Percentiles rank a stretch among this genome's conserved stretches.
Conservation (phyloP, 495 filamentous ascomycete species). For the Choiromyces venosus region DNA sequence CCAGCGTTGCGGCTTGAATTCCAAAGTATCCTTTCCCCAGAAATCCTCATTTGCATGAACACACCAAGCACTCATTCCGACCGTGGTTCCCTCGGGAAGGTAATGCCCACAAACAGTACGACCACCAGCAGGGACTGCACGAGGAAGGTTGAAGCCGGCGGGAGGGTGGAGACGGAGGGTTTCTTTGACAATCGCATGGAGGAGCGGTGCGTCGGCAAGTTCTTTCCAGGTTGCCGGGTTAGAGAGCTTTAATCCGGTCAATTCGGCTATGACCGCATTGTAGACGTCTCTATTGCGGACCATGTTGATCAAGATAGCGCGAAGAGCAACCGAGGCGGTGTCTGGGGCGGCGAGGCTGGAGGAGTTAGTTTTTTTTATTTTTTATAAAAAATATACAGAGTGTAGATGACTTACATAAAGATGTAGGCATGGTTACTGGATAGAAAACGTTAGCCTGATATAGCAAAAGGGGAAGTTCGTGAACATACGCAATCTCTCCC, state of each 20-base stretch:
- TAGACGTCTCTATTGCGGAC: conserved; percentile 23
- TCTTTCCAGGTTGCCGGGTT: conserved; percentile 31
- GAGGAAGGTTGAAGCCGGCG: conserved; percentile 80
- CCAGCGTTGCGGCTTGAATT: conserved; percentile 78
- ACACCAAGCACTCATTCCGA: conserved; percentile 38
- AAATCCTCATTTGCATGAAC: conserved; percentile 52
- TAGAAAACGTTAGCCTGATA: background rate
- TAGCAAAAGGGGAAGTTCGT: background rate
- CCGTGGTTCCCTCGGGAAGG: conserved; percentile 45
- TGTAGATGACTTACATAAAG: conserved; percentile 18
- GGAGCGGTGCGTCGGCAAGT: conserved; percentile 62
- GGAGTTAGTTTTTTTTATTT: conserved; percentile 7
- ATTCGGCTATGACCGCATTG: conserved; percentile 25
- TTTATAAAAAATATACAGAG: background rate
- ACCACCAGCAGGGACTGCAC: conserved; percentile 63
- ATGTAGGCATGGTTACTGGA: conserved; percentile 32
- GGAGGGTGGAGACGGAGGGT: conserved; percentile 86
- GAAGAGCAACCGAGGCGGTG: conserved; percentile 29
- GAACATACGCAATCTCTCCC: conserved; percentile 13
- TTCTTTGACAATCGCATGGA: conserved; percentile 77
- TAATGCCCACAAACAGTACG: conserved; percentile 48
- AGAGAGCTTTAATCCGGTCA: conserved; percentile 17
- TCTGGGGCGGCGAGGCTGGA: conserved; percentile 32
- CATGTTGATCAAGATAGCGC: conserved; percentile 31
- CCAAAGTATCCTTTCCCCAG: conserved; percentile 76